A percentile compares a stretch with the other conserved stretches of the same genome.
phyloP scores from a whole-genome alignment of 176 grass and related monocot species.

The Poa pratensis region DNA sequence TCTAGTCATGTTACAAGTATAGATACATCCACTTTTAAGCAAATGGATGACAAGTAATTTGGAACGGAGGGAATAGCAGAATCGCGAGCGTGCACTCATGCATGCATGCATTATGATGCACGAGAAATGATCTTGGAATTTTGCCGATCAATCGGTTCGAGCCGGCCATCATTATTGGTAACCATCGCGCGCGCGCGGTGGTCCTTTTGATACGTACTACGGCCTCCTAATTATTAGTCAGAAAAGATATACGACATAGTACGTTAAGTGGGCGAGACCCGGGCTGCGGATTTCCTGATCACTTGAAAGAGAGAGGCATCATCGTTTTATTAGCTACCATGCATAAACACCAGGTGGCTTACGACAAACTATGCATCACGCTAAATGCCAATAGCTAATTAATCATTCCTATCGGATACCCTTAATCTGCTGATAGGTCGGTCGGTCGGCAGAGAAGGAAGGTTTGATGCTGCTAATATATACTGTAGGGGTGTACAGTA shows the following conservation, averaged over 20 bases:
- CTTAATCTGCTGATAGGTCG: not conserved
- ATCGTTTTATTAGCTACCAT: not conserved
- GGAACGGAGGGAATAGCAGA: too few relatives aligned
- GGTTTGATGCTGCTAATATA: too few relatives aligned
- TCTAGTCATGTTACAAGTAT: too few relatives aligned
- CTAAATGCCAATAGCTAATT: not conserved
- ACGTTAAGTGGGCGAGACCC: conserved; percentile 1
- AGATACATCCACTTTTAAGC: too few relatives aligned
- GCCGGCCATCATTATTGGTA: too few relatives aligned
- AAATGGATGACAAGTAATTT: too few relatives aligned
- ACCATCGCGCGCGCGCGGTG: not conserved
- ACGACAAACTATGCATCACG: not conserved
- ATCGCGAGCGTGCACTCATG: too few relatives aligned
- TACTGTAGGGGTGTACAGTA: too few relatives aligned
- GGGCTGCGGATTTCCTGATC: not conserved
- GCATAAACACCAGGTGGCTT: not conserved
- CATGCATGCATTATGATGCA: too few relatives aligned
- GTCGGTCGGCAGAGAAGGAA: too few relatives aligned
- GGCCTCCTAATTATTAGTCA: conserved; percentile 17
- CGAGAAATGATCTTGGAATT: too few relatives aligned
- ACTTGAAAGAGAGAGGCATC: not conserved
- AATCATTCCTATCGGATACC: not conserved
- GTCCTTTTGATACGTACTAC: not conserved
- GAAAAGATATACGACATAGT: conserved; percentile 21
- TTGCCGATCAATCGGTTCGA: too few relatives aligned